Percentiles rank a stretch among this genome's conserved stretches.
Evolutionary conservation across 23 red algal species (phyloP).

Genomic region (Gracilariopsis chorda): DNA sequence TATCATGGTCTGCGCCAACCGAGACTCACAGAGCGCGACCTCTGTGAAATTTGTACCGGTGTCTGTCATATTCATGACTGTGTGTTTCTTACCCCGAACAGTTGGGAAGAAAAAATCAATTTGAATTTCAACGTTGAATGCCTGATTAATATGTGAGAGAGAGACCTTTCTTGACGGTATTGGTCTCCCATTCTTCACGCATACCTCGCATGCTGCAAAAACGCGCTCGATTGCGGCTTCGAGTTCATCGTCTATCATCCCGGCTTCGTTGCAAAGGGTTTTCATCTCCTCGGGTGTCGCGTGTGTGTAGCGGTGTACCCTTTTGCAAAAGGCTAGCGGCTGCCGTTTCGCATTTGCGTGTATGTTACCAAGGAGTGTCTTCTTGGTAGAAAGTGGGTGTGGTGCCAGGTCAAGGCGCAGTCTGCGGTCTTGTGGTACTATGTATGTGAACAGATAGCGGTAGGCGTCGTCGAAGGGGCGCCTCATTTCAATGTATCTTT

Average conservation of each 20-base stretch:
- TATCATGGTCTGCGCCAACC: neutral
- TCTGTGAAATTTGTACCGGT: neutral
- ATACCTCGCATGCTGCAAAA: neutral
- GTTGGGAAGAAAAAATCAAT: neutral
- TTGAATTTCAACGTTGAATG: conserved; percentile 28
- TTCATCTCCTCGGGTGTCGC: conserved; percentile 3
- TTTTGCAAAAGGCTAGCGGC: neutral
- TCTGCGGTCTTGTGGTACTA: too few relatives aligned
- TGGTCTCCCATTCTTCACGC: neutral
- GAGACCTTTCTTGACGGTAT: neutral
- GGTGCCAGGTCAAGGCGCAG: too few relatives aligned
- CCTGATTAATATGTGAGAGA: conserved; percentile 11
- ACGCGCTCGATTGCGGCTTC: neutral
- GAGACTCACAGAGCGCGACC: neutral
- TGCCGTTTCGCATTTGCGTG: neutral
- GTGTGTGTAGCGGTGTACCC: conserved; percentile 6
- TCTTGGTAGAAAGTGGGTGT: neutral
- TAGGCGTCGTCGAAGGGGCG: too few relatives aligned
- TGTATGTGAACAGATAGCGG: too few relatives aligned
- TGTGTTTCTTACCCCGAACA: neutral
- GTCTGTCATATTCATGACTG: conserved; percentile 10
- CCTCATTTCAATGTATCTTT: too few relatives aligned
- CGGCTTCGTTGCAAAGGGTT: neutral
- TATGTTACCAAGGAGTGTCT: neutral
- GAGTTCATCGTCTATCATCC: neutral